phyloP scores from a whole-genome alignment of 78 protist species.

The Monosiga brevicollis region DNA sequence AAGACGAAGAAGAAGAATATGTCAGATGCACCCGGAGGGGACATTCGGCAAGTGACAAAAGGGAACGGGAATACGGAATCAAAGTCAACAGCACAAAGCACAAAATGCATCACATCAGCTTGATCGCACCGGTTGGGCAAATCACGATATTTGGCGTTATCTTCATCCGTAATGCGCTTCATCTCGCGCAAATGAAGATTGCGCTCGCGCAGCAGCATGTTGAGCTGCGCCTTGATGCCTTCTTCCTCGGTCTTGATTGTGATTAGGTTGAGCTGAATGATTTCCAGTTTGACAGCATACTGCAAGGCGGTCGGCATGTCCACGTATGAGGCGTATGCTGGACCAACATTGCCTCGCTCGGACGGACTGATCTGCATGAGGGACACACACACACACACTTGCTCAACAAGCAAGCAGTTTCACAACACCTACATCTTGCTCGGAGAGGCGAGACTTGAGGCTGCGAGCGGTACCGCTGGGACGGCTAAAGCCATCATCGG shows the following conservation, averaged over 20 bases:
- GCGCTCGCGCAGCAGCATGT: slow-evolving; percentile 5
- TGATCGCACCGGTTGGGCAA: not conserved
- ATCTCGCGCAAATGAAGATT: slow-evolving; percentile 4
- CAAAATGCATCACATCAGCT: too few species aligned
- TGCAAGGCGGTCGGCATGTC: not conserved
- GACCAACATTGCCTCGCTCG: not conserved
- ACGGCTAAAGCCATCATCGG: too few species aligned
- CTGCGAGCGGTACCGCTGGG: too few species aligned
- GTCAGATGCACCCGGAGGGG: too few species aligned
- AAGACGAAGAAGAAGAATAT: too few species aligned
- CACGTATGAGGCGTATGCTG: not conserved
- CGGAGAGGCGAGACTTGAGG: too few species aligned
- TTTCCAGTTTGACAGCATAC: not conserved
- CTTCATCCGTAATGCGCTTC: not conserved
- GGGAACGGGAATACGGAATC: too few species aligned
- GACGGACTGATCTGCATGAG: not conserved
- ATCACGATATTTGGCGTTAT: not conserved
- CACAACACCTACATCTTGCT: not conserved
- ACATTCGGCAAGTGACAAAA: too few species aligned
- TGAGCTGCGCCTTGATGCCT: not conserved
- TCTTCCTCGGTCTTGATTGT: not conserved
- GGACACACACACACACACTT: not conserved
- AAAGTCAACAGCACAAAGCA: too few species aligned
- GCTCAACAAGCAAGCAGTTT: not conserved
- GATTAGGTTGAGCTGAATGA: not conserved